Conservation (phyloP, 345 rosid species). For the Clausena lansium region DNA sequence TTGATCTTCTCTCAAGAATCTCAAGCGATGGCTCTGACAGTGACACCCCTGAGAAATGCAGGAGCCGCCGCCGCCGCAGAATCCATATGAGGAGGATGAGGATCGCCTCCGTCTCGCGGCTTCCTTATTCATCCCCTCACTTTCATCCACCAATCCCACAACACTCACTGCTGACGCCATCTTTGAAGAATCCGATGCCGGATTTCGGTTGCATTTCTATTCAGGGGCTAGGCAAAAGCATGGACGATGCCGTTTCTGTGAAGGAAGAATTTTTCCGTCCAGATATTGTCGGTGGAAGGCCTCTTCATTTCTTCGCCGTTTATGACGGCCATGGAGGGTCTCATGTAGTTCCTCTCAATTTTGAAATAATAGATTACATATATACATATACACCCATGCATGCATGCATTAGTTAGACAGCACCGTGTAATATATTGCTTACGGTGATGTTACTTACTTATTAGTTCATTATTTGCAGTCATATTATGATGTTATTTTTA, state of each 20-base stretch:
- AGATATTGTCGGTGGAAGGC: background rate
- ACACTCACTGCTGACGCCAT: too few species aligned
- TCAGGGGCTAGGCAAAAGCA: background rate
- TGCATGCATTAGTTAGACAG: too few species aligned
- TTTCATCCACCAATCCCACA: background rate
- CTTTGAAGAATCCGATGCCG: background rate
- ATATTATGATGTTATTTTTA: too few species aligned
- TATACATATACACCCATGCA: too few species aligned
- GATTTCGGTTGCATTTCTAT: conserved; percentile 7
- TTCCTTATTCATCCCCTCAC: background rate
- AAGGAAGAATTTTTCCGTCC: background rate
- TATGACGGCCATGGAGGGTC: conserved; percentile 22
- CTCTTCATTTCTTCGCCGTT: conserved; percentile 22
- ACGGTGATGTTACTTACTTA: too few species aligned
- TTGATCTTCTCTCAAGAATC: background rate
- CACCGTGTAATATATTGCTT: too few species aligned
- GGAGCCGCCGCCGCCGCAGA: conserved; percentile 35
- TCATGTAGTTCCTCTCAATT: background rate
- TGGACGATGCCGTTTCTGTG: conserved; percentile 5
- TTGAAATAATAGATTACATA: too few species aligned
- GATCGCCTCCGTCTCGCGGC: background rate
- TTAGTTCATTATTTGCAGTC: too few species aligned
- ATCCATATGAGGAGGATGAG: conserved; percentile 13
- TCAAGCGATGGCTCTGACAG: background rate
- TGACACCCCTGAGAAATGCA: conserved; percentile 21